phyloP scores from a whole-genome alignment of 345 rosid species.

The Eucalyptus pauciflora region DNA sequence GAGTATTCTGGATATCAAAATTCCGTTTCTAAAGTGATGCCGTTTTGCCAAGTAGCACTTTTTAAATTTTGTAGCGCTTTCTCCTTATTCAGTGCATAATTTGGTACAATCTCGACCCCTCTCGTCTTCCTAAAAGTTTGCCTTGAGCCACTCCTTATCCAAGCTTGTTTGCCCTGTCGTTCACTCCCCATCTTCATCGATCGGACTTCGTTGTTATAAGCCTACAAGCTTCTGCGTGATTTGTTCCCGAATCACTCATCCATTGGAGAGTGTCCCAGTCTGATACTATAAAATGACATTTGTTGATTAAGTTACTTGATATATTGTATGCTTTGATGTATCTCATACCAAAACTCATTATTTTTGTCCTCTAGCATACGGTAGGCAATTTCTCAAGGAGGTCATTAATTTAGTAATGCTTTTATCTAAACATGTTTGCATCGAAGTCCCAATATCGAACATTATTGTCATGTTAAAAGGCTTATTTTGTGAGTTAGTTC shows the following conservation, averaged over 20 bases:
- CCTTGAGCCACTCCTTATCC: not conserved
- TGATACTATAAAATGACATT: not conserved
- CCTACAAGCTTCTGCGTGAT: not conserved
- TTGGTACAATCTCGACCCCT: not conserved
- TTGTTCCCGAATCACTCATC: not conserved
- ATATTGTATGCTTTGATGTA: rapidly evolving
- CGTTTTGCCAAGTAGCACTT: not conserved
- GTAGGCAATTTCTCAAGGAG: not conserved
- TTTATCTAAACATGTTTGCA: not conserved
- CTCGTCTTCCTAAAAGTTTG: not conserved
- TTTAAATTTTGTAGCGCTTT: not conserved
- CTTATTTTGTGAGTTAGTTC: not conserved
- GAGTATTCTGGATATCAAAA: not conserved
- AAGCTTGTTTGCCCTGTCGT: rapidly evolving
- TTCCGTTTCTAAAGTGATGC: not conserved
- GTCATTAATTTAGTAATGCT: not conserved
- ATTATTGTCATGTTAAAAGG: not conserved
- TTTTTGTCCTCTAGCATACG: not conserved
- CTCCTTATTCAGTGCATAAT: not conserved
- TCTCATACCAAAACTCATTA: rapidly evolving
- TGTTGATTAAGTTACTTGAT: not conserved
- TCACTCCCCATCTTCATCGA: not conserved
- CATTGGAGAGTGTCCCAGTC: not conserved
- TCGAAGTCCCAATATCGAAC: rapidly evolving
- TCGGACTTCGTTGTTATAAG: not conserved